Evolutionary conservation across 2,329 filamentous ascomycete genomes (phyloP).

Genomic region (Penicillium digitatum): DNA sequence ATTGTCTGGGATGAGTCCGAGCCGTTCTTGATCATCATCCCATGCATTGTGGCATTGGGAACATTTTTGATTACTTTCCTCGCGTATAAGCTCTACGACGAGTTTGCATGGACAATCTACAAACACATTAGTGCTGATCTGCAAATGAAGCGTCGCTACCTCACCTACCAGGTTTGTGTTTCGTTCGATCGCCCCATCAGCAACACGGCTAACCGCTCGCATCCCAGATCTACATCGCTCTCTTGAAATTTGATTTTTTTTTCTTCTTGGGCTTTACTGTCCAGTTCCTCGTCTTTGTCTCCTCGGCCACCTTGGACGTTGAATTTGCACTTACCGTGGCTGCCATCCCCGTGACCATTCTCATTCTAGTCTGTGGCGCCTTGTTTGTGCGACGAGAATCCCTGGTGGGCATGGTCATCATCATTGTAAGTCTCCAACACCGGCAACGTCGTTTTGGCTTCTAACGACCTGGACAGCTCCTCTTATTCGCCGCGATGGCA

Average conservation of each 20-base stretch:
- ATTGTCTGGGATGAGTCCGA: conserved; percentile 66
- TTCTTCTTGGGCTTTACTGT: conserved; percentile 99
- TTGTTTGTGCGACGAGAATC: conserved; percentile 82
- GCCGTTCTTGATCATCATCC: conserved; percentile 79
- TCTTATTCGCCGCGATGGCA: conserved; percentile 82
- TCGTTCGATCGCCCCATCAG: background rate
- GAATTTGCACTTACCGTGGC: conserved; percentile 85
- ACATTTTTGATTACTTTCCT: conserved; percentile 70
- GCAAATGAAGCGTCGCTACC: conserved; percentile 91
- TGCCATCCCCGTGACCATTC: conserved; percentile 85
- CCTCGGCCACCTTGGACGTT: conserved; percentile 60
- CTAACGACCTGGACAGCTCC: conserved; percentile 46
- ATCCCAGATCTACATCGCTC: conserved; percentile 84
- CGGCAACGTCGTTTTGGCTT: background rate
- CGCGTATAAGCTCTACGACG: conserved; percentile 94
- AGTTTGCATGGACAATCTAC: conserved; percentile 99
- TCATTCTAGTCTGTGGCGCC: conserved; percentile 79
- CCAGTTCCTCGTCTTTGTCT: conserved; percentile 92
- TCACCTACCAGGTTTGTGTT: conserved; percentile 79
- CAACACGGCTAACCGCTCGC: conserved; percentile 18
- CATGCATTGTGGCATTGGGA: conserved; percentile 72
- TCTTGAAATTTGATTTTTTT: conserved; percentile 99
- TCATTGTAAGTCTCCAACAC: conserved; percentile 57
- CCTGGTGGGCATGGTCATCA: conserved; percentile 67
- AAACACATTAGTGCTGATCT: conserved; percentile 98